Evolutionary conservation across 176 grass and related monocot genomes (phyloP), one percentile per base, ranked within the genome.

Genomic region (Guadua angustifolia): DNA sequence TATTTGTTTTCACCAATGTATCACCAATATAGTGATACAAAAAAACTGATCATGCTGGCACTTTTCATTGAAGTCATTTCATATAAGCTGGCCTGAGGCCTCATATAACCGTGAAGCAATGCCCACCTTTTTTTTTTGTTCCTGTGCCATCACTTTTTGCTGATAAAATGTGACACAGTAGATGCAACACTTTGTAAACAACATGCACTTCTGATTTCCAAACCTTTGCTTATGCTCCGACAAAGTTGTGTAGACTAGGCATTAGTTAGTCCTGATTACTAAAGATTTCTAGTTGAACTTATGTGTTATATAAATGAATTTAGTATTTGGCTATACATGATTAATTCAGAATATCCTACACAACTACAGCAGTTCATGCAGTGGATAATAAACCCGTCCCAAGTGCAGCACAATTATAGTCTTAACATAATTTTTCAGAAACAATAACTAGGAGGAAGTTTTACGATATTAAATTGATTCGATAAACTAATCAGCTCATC

Each of bases 281-380:
- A 9, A 2, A 13, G 36, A 18, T 58, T 44, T 44, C 1, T 45
- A 55, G 17, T 22, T 58, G 62, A 77, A 67, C 17, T 29, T 44
- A 57, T 66, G 65, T 78, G 73, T n/a, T 84, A 79, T 84, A 79
- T 29, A 68, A 43, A 69, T 69, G 43, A 46, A 36, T 53, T 11
- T 81, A 51, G 0, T 74, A 42, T 52, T 46, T 0, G 4, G 6
- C 78, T 60, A 68, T 76, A 4, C 69, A 24, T 75, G 18, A 19
- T 42, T 53, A 62, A 35, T 66, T 64, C 33, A 19, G n/a, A 84
- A 75, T 75, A 66, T 75, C 44, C 29, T 62, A 39, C 18, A 76
- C 21, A 22, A 36, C 11, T 84, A 44, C 74, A 52, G 25, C 19
- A 11, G 72, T 45, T 62, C 7, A 22, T 46, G 5, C 2, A 19